Evolutionary conservation across 306 rosid species (phyloP).

Genomic region (Mimosa pudica): DNA sequence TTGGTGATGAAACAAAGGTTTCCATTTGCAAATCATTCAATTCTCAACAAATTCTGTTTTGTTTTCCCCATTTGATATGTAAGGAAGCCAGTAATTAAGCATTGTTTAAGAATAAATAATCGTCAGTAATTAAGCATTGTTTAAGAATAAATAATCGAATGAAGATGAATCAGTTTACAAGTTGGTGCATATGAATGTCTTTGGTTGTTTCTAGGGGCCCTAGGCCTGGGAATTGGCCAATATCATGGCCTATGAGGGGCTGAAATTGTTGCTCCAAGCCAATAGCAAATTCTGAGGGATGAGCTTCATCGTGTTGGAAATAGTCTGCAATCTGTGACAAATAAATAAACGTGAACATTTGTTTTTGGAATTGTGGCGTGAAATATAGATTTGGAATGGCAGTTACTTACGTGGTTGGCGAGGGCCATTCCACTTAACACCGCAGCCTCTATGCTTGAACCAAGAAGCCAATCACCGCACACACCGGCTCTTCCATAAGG

Average conservation of each 20-base stretch:
- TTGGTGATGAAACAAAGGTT: neutral
- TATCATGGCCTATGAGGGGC: slow-evolving; percentile 70
- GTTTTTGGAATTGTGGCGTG: neutral
- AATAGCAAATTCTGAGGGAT: slow-evolving; percentile 61
- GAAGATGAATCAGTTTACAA: slow-evolving; percentile 34
- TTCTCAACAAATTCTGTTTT: neutral
- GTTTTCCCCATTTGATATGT: neutral
- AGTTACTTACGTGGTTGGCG: slow-evolving; percentile 81
- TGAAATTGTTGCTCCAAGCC: slow-evolving; percentile 70
- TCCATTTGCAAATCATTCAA: neutral
- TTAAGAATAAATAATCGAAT: slow-evolving; percentile 16
- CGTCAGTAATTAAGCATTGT: neutral
- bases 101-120: neutral
- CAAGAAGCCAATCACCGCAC: slow-evolving; percentile 94
- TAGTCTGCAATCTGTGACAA: slow-evolving; percentile 75
- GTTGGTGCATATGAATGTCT: slow-evolving; percentile 44
- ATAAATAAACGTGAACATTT: neutral
- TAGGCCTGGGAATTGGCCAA: slow-evolving; percentile 79
- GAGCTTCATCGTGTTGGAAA: slow-evolving; percentile 49
- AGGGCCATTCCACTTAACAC: slow-evolving; percentile 83
- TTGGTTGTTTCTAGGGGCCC: slow-evolving; percentile 40
- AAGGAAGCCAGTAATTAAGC: neutral
- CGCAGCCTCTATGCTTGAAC: slow-evolving; percentile 91
- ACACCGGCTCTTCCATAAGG: slow-evolving; percentile 88
- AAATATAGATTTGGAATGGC: slow-evolving; percentile 13